Evolutionary conservation across 2,329 filamentous ascomycete genomes (phyloP).

Genomic region (Nemania sp.): DNA sequence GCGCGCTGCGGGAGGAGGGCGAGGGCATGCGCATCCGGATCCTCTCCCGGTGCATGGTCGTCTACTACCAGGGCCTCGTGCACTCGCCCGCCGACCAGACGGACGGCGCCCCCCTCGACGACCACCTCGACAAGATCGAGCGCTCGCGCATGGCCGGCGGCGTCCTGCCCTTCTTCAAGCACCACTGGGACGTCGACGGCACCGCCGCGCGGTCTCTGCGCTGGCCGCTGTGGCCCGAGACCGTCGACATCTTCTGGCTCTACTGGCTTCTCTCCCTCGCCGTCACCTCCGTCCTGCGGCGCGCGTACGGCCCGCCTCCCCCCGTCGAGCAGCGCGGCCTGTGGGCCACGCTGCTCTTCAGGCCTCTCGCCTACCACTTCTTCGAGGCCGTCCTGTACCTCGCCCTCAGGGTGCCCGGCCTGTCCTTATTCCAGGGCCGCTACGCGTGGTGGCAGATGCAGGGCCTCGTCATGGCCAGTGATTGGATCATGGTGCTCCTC

Average conservation of each 20-base stretch:
- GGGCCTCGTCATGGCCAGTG: background rate
- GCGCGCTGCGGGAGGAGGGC: background rate
- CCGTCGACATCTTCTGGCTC: slow-evolving; percentile 14
- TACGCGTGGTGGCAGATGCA: background rate
- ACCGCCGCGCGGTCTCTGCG: background rate
- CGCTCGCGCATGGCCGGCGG: background rate
- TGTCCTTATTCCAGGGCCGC: background rate
- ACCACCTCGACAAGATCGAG: slow-evolving; percentile 21
- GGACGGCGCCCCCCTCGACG: slow-evolving; percentile 30
- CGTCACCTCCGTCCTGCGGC: background rate
- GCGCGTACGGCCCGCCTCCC: background rate
- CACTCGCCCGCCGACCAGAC: slow-evolving; percentile 23
- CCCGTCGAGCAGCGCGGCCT: background rate
- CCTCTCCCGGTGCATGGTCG: slow-evolving; percentile 33
- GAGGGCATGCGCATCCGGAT: slow-evolving; percentile 37
- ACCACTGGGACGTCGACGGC: slow-evolving; percentile 17
- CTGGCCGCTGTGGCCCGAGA: slow-evolving; percentile 20
- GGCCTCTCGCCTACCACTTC: background rate
- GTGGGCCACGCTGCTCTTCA: background rate
- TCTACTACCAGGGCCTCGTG: slow-evolving; percentile 42
- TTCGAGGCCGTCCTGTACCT: background rate
- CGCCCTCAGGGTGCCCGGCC: background rate
- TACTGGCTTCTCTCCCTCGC: background rate
- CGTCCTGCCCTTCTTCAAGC: slow-evolving; percentile 14
- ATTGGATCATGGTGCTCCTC: rapidly evolving